Conservation (phyloP, 805 yeast species). For the Candida golubevii region DNA sequence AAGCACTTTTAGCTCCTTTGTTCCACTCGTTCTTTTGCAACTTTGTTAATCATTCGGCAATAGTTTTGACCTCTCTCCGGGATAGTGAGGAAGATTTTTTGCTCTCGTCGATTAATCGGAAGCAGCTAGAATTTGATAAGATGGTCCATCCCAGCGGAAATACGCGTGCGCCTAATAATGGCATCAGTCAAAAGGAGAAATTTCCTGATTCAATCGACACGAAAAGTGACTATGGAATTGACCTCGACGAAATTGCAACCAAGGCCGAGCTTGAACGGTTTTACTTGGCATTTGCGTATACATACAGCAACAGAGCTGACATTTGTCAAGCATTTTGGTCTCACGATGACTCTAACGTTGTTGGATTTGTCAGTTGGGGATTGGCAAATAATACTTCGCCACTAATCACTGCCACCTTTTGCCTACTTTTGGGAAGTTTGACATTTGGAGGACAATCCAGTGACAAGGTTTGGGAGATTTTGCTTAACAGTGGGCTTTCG, state of each 20-base stretch:
- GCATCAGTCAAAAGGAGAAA: background rate
- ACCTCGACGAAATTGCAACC: constrained; percentile 60
- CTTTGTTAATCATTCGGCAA: constrained; percentile 61
- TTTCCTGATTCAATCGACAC: background rate
- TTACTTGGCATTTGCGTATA: constrained; percentile 66
- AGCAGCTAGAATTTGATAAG: constrained; percentile 35
- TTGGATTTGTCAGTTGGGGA: constrained; percentile 89
- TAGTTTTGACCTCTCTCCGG: constrained; percentile 59
- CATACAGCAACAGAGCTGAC: constrained; percentile 59
- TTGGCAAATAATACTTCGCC: constrained; percentile 70
- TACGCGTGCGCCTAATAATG: background rate
- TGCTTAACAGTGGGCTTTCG: constrained; percentile 22
- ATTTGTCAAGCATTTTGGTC: constrained; percentile 62
- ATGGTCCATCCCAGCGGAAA: background rate
- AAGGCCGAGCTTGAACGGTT: constrained; percentile 86
- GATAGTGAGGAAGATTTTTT: constrained; percentile 73
- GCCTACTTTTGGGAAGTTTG: constrained; percentile 73
- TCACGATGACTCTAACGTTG: constrained; percentile 46
- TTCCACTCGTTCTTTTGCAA: constrained; percentile 50
- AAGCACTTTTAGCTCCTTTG: constrained; percentile 32
- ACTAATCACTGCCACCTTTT: constrained; percentile 75
- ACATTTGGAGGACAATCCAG: constrained; percentile 56
- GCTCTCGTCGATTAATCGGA: constrained; percentile 42
- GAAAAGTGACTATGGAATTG: constrained; percentile 23
- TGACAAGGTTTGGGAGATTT: constrained; percentile 35